Evolutionary conservation across 2,329 filamentous ascomycete species (phyloP).

Genomic region (Xylaria digitata): DNA sequence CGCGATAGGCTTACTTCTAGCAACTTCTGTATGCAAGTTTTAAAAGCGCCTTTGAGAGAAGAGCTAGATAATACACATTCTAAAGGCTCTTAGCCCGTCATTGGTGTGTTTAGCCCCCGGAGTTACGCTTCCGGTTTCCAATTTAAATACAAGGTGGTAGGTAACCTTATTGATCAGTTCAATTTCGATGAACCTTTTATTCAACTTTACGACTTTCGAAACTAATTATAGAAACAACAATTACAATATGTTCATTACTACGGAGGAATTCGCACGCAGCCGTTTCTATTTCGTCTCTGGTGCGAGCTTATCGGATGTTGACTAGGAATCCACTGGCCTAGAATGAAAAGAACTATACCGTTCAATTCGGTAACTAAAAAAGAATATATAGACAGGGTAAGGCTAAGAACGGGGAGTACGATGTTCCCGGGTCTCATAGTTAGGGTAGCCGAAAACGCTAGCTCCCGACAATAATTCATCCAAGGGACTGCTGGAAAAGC

Average conservation of each 20-base stretch:
- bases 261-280: slow-evolving; percentile 30
- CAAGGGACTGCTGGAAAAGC: slow-evolving; percentile 2
- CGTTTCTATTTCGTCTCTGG: slow-evolving; percentile 33
- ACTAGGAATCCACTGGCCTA: background rate
- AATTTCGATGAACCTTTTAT: slow-evolving; percentile 38
- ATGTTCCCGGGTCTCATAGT: background rate
- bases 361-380: too few relatives aligned
- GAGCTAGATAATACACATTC: slow-evolving; percentile 60
- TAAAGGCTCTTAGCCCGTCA: slow-evolving; percentile 54
- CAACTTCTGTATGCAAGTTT: slow-evolving; percentile 63
- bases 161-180: slow-evolving; percentile 39
- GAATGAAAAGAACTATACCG: too few relatives aligned
- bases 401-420: too few relatives aligned
- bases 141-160: slow-evolving; percentile 36
- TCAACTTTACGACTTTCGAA: slow-evolving; percentile 36
- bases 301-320: slow-evolving; percentile 15
- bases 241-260: slow-evolving; percentile 33
- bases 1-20: slow-evolving; percentile 54
- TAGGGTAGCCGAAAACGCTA: background rate
- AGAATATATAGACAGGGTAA: too few relatives aligned
- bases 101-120: slow-evolving; percentile 58
- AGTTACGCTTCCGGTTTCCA: slow-evolving; percentile 44
- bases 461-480: slow-evolving; percentile 12
- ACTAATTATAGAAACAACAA: slow-evolving; percentile 19
- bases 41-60: slow-evolving; percentile 58